These are phyloP conservation scores for Ophiostoma populinum DNA, from an alignment of 2,329 filamentous ascomycete genomes.

Conservation along the genomic window DNA sequence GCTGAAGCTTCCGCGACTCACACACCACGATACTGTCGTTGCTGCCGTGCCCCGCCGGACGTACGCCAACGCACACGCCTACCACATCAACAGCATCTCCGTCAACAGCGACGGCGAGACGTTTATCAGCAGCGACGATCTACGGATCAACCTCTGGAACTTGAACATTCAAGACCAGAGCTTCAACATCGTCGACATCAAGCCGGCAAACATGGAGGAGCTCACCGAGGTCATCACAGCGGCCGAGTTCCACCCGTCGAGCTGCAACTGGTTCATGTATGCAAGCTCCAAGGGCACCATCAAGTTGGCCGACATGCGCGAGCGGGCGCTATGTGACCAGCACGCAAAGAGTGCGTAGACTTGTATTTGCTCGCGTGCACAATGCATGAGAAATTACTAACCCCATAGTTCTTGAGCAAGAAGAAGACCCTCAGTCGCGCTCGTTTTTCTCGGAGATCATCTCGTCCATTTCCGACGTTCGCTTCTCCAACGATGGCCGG, in stretches of 20 bases:
- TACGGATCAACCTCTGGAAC: slow-evolving; percentile 98
- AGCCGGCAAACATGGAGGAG: slow-evolving; percentile 99
- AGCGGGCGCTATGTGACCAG: slow-evolving; percentile 88
- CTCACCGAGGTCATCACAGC: slow-evolving; percentile 97
- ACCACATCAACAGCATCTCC: slow-evolving; percentile 99
- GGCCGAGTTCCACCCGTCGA: slow-evolving; percentile 88
- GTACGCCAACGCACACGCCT: slow-evolving; percentile 95
- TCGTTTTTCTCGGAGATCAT: slow-evolving; percentile 99
- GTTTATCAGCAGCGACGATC: slow-evolving; percentile 95
- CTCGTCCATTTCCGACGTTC: slow-evolving; percentile 95
- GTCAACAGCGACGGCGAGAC: slow-evolving; percentile 99
- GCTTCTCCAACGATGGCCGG: slow-evolving; percentile 88
- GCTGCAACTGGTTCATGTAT: slow-evolving; percentile 99
- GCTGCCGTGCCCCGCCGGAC: slow-evolving; percentile 90
- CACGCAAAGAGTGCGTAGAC: slow-evolving; percentile 82
- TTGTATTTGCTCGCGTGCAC: not conserved
- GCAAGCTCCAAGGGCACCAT: slow-evolving; percentile 98
- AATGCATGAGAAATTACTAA: not conserved
- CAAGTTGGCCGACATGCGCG: slow-evolving; percentile 95
- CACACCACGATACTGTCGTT: slow-evolving; percentile 95
- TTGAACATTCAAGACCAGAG: slow-evolving; percentile 98
- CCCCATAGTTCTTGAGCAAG: slow-evolving; percentile 79
- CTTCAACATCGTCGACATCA: slow-evolving; percentile 99
- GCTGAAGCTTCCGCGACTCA: slow-evolving; percentile 86
- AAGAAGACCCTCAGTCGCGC: slow-evolving; percentile 89